phyloP scores from a whole-genome alignment of 495 filamentous ascomycete species.

The Penicillium bialowiezense region DNA sequence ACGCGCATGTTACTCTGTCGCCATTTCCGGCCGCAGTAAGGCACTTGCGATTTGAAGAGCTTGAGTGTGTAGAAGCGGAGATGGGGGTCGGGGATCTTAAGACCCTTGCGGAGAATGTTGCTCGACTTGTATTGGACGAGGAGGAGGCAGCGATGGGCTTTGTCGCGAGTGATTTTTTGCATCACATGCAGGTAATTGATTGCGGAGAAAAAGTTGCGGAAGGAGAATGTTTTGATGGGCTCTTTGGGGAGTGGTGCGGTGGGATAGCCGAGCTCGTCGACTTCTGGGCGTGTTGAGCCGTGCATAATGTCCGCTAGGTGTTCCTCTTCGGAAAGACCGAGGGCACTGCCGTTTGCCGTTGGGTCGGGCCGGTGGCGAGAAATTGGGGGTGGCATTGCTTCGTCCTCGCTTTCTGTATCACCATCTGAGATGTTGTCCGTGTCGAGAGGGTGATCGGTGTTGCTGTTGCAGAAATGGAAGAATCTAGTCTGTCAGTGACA shows the following conservation, averaged over 20 bases:
- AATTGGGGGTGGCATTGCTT: conserved; percentile 82
- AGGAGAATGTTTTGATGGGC: conserved; percentile 86
- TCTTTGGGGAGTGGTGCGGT: conserved; percentile 60
- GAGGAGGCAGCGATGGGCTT: conserved; percentile 88
- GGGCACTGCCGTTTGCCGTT: conserved; percentile 23
- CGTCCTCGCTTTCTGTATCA: conserved; percentile 55
- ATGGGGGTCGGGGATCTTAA: conserved; percentile 85
- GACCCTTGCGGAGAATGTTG: conserved; percentile 79
- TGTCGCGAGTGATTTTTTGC: conserved; percentile 94
- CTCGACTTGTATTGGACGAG: conserved; percentile 93
- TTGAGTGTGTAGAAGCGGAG: conserved; percentile 94
- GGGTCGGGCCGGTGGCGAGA: conserved; percentile 47
- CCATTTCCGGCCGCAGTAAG: conserved; percentile 98
- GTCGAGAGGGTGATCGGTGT: conserved; percentile 43
- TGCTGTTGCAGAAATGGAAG: conserved; percentile 78
- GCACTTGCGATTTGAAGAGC: conserved; percentile 96
- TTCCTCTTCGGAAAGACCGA: conserved; percentile 32
- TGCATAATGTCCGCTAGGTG: conserved; percentile 32
- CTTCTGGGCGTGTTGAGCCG: conserved; percentile 61
- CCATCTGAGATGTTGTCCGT: conserved; percentile 22
- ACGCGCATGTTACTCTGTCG: conserved; percentile 97
- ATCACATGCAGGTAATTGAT: conserved; percentile 94
- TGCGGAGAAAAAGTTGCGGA: conserved; percentile 87
- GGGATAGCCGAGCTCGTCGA: conserved; percentile 85
- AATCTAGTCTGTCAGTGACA: conserved; percentile 54